Evolutionary conservation across 352 stramenopile genomes (phyloP), one percentile per base, ranked within the genome.

Genomic region (Pythium rhizo-oryzae): DNA sequence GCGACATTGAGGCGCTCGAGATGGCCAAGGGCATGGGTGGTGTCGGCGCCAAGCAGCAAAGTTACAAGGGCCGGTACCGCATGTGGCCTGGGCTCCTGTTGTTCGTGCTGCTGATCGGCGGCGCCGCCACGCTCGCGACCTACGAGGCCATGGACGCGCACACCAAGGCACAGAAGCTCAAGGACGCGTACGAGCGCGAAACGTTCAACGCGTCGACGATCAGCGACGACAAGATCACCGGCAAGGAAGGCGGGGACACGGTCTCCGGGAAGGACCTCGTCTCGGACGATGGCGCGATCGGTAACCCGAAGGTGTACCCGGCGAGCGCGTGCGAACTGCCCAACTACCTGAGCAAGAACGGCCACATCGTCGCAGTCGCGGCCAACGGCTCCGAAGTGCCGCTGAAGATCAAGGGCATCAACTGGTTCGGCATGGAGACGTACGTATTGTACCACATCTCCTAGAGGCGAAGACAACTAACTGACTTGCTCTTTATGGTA

Each of bases 321-420:
- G 4, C 56, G 8, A 81, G 63, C 28, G 65, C 64, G 13, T 96
- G 87, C 56, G 66, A 93, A 50, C 80, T 93, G 66, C 87, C 87
- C 56, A 88, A 96, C 72, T 96, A 86, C 70, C 65, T 90, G 21
- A 94, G 84, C 65, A 91, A 88, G 61, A 80, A 93, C 50, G 85
- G 85, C 47, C 78, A 78, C 56, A 93, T 96, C 58, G 81, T 81
- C 46, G 87, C 85, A 0, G 73, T 87, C 30, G 54, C 84, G n/a
- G 62, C 69, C 19, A 79, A 85, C 21, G 82, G 79, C 37, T 82
- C 76, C 13, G 77, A 87, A 24, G 83, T 81, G 55, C 81, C 83
- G 55, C 74, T 95, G 25, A 82, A 91, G 69, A 90, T 96, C 62
- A 93, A 96, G 67, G 85, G 85, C 49, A 72, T 95, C 55, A 95